These are phyloP conservation scores for Talaromyces nanjingensis DNA, from an alignment of 495 filamentous ascomycete species.

Conservation along the genomic window DNA sequence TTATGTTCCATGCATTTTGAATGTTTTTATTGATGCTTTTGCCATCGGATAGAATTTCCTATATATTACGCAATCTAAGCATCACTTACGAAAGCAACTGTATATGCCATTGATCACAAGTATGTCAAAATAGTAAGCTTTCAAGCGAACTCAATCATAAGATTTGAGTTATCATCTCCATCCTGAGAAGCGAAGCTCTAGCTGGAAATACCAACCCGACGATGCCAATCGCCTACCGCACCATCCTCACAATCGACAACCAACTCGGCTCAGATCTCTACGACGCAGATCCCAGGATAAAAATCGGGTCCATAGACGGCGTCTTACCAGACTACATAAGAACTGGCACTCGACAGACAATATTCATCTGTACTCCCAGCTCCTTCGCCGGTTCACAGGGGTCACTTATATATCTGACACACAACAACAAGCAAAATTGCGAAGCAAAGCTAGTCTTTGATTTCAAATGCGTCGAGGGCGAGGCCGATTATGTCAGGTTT, in stretches of 20 bases:
- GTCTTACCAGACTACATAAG: slow-evolving; percentile 7
- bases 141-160: not conserved
- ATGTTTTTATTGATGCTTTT: not conserved
- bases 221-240: slow-evolving; percentile 9
- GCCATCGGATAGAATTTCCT: not conserved
- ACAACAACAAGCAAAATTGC: not conserved
- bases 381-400: slow-evolving; percentile 7
- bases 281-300: slow-evolving; percentile 4
- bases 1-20: not conserved
- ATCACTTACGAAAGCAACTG: not conserved
- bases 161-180: not conserved
- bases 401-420: not conserved
- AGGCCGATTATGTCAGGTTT: slow-evolving; percentile 8
- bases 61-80: not conserved
- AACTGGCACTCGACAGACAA: slow-evolving; percentile 1
- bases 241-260: slow-evolving; percentile 8
- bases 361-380: slow-evolving; percentile 3
- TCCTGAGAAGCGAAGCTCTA: not conserved
- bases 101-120: not conserved
- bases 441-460: slow-evolving; percentile 8
- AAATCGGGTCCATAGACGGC: not conserved
- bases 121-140: not conserved
- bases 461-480: slow-evolving; percentile 5
- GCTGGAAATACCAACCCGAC: not conserved
- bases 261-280: slow-evolving; percentile 4